These are phyloP conservation scores for Salisapilia sapeloensis DNA, from an alignment of 352 stramenopile genomes.

Conservation along the genomic window DNA sequence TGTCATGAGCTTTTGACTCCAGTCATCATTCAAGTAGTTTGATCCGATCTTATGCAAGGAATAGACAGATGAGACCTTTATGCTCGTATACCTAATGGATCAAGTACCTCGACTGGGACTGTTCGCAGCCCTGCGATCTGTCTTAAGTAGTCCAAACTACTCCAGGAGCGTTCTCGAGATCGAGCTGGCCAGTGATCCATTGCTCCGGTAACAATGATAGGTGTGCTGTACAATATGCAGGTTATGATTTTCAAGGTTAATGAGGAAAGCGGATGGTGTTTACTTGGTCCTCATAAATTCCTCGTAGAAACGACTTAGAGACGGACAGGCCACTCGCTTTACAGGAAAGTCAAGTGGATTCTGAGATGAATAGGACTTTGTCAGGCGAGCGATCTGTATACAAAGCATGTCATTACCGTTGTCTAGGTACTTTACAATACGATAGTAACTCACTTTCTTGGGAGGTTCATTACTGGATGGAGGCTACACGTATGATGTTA, in stretches of 20 bases:
- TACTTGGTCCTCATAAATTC: conserved; percentile 38
- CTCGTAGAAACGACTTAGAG: conserved; percentile 31
- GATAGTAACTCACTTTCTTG: no score
- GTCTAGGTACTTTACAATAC: no score
- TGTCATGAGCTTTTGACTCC: conserved; percentile 64
- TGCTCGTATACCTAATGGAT: not conserved
- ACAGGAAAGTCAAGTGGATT: conserved; percentile 28
- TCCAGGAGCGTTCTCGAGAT: conserved; percentile 30
- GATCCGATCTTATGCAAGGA: conserved; percentile 36
- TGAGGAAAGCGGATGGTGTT: no score
- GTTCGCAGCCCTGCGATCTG: conserved; percentile 50
- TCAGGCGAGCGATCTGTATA: conserved; percentile 1
- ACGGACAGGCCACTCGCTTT: conserved; percentile 24
- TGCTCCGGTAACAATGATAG: conserved; percentile 52
- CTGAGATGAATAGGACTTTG: no score
- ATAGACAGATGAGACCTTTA: not conserved
- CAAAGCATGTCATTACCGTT: no score
- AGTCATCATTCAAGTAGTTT: conserved; percentile 67
- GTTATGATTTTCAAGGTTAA: not conserved
- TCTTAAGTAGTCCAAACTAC: conserved; percentile 47
- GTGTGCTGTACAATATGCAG: conserved; percentile 11
- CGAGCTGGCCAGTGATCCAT: conserved; percentile 77
- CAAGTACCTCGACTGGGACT: conserved; percentile 63
- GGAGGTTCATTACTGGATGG: no score
- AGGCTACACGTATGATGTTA: no score